phyloP scores from a whole-genome alignment of 169 alveolate genomes.

The Plasmodium relictum region DNA sequence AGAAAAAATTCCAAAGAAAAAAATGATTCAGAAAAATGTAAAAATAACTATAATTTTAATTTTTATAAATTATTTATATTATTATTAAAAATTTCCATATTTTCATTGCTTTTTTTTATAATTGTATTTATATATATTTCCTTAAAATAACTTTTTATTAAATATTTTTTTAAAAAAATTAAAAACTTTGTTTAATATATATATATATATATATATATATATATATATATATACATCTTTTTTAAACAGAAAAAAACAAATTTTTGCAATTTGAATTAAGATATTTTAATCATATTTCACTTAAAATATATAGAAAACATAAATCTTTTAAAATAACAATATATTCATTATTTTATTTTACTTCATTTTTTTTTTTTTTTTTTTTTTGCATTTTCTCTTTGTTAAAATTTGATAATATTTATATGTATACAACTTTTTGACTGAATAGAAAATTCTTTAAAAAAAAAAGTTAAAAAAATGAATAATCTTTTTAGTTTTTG shows the following conservation, averaged over 20 bases:
- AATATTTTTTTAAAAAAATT: not conserved
- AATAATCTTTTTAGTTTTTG: too few species aligned
- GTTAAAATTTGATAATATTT: too few species aligned
- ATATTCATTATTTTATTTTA: too few species aligned
- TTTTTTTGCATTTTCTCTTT: too few species aligned
- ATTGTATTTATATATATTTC: constrained; percentile 49
- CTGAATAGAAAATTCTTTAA: too few species aligned
- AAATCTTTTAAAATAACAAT: too few species aligned
- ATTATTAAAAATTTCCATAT: constrained; percentile 22
- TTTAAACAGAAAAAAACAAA: not conserved
- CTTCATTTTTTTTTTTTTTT: too few species aligned
- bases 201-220: not conserved
- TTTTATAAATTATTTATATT: constrained; percentile 51
- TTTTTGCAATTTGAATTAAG: not conserved
- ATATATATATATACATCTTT: not conserved
- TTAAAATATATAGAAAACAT: too few species aligned
- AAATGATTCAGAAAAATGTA: not conserved
- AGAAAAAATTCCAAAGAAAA: not conserved
- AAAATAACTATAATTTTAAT: constrained; percentile 17
- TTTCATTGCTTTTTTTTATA: constrained; percentile 38
- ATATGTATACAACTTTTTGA: too few species aligned
- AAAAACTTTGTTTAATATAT: not conserved
- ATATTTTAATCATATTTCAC: too few species aligned
- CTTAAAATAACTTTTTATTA: not conserved
- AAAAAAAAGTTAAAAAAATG: not conserved